Evolutionary conservation across 495 filamentous ascomycete species (phyloP).

Genomic region (Neurospora sp.): DNA sequence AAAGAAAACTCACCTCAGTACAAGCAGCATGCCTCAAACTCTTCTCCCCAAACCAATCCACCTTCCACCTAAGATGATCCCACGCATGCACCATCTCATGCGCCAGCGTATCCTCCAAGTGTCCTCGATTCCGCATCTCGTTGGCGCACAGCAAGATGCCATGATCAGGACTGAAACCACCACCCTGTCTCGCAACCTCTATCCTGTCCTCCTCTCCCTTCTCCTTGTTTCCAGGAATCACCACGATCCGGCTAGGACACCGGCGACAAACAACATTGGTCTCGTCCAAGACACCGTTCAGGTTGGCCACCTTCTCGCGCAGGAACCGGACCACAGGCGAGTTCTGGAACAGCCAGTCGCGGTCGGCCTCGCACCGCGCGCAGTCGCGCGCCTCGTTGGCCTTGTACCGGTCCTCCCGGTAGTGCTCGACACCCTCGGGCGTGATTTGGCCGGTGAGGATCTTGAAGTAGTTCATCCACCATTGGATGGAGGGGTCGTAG

Average conservation of each 20-base stretch:
- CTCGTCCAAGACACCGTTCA: constrained; percentile 63
- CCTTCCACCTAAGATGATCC: constrained; percentile 84
- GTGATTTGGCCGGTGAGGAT: constrained; percentile 64
- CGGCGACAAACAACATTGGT: constrained; percentile 72
- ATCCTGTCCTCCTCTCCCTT: neutral
- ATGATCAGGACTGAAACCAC: constrained; percentile 73
- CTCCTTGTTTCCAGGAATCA: constrained; percentile 19
- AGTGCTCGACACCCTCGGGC: constrained; percentile 55
- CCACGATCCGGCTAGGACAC: constrained; percentile 47
- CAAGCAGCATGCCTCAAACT: constrained; percentile 80
- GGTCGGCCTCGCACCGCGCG: constrained; percentile 63
- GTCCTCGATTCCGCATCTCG: constrained; percentile 58
- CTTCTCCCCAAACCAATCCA: constrained; percentile 63
- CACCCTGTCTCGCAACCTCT: constrained; percentile 39
- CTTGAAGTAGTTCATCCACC: constrained; percentile 73
- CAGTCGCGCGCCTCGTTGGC: constrained; percentile 62
- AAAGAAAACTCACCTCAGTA: constrained; percentile 61
- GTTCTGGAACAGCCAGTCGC: constrained; percentile 70
- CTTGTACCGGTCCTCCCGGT: constrained; percentile 56
- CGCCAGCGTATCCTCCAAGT: constrained; percentile 86
- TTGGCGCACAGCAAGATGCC: constrained; percentile 91
- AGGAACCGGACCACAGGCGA: constrained; percentile 82
- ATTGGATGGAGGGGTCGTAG: constrained; percentile 50
- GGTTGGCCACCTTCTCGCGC: constrained; percentile 59
- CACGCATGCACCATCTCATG: constrained; percentile 98